Conservation (phyloP, 257 asterid genomes). For the Perilla frutescens region DNA sequence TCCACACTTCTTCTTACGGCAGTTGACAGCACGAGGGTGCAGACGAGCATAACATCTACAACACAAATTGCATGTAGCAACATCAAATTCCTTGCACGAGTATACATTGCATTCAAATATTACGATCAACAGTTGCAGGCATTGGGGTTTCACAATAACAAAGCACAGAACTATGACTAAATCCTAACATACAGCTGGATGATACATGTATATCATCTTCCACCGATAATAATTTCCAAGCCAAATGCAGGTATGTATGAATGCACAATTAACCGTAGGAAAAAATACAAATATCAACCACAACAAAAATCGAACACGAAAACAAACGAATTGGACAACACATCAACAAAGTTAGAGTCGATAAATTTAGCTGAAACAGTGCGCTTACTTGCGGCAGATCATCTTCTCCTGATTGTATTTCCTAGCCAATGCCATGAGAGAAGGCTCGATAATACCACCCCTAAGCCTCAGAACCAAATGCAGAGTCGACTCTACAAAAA, state of each 20-base stretch:
- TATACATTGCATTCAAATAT: background rate
- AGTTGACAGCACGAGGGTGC: slow-evolving; percentile 90
- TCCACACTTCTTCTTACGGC: slow-evolving; percentile 94
- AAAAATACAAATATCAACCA: background rate
- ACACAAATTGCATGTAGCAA: background rate
- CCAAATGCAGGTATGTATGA: no score
- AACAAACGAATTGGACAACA: no score
- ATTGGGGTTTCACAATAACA: background rate
- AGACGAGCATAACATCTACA: slow-evolving; percentile 83
- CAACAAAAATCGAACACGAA: no score
- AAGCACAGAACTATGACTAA: background rate
- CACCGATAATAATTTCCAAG: background rate
- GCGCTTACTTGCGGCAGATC: slow-evolving; percentile 74
- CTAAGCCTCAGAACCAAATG: slow-evolving; percentile 81
- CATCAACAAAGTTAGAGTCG: background rate
- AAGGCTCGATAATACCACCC: slow-evolving; percentile 78
- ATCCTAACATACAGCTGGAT: background rate
- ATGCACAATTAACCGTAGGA: no score
- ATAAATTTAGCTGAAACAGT: background rate
- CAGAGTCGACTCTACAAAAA: slow-evolving; percentile 60
- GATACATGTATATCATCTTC: background rate
- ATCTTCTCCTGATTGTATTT: slow-evolving; percentile 71
- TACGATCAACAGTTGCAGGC: background rate
- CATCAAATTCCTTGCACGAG: slow-evolving; percentile 2
- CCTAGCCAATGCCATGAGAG: slow-evolving; percentile 71